These are phyloP conservation scores for Pestalotiopsis sp. DNA, from an alignment of 2,329 filamentous ascomycete genomes.

Conservation along the genomic window DNA sequence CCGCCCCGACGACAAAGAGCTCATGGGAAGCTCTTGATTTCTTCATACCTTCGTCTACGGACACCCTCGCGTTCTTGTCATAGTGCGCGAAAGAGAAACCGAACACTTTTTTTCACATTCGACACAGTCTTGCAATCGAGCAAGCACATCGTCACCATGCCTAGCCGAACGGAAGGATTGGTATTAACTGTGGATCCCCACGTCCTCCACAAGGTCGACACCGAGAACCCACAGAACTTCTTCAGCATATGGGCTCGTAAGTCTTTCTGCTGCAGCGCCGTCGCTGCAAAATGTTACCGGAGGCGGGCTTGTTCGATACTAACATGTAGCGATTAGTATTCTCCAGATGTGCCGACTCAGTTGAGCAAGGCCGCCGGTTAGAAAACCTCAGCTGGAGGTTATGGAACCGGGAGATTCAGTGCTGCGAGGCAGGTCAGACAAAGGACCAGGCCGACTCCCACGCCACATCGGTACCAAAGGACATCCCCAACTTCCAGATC, in stretches of 20 bases:
- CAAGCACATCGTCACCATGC: conserved; percentile 61
- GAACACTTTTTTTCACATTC: conserved; percentile 13
- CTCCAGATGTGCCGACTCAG: conserved; percentile 88
- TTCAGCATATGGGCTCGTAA: conserved; percentile 97
- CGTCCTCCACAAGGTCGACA: conserved; percentile 94
- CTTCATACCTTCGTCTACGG: conserved; percentile 13
- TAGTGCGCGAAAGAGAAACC: conserved; percentile 19
- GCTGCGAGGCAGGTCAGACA: conserved; percentile 69
- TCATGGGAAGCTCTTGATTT: conserved; percentile 8
- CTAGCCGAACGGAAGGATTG: conserved; percentile 78
- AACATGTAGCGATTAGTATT: conserved; percentile 65
- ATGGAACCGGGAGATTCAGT: conserved; percentile 93
- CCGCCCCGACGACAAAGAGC: background rate
- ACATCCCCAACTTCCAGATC: conserved; percentile 45
- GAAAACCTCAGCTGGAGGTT: conserved; percentile 96
- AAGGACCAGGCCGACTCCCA: conserved; percentile 41
- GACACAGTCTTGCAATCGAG: conserved; percentile 24
- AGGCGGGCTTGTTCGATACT: background rate
- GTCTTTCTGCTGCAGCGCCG: conserved; percentile 36
- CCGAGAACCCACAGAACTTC: conserved; percentile 86
- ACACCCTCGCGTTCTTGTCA: conserved; percentile 24
- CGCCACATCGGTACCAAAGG: conserved; percentile 48
- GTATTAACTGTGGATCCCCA: conserved; percentile 90
- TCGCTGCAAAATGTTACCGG: background rate
- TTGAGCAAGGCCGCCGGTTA: conserved; percentile 88